These are phyloP conservation scores for Wickerhamomyces canadensis DNA, from an alignment of 805 yeast genomes.

Conservation along the genomic window DNA sequence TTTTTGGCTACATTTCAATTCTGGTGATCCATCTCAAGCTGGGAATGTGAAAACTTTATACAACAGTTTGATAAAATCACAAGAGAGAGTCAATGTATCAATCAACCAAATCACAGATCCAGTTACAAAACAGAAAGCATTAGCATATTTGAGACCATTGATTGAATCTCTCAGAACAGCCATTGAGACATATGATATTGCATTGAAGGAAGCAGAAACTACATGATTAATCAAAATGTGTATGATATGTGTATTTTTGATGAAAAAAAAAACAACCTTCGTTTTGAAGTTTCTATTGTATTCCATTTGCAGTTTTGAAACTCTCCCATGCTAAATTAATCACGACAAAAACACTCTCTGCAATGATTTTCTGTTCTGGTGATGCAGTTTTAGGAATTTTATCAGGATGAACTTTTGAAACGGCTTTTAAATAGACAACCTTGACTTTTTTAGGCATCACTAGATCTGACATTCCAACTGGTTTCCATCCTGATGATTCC, in stretches of 20 bases:
- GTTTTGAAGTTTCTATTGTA: too few species aligned
- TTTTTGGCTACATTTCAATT: slow-evolving; percentile 62
- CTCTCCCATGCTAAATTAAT: slow-evolving; percentile 88
- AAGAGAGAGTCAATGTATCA: slow-evolving; percentile 37
- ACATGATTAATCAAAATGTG: background rate
- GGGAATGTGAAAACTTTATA: slow-evolving; percentile 39
- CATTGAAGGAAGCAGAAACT: slow-evolving; percentile 13
- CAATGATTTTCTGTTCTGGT: slow-evolving; percentile 72
- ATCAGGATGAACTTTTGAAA: slow-evolving; percentile 86
- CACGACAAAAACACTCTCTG: slow-evolving; percentile 79
- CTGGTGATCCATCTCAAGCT: slow-evolving; percentile 42
- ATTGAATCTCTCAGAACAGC: slow-evolving; percentile 42
- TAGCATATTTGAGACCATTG: slow-evolving; percentile 37
- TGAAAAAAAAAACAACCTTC: too few species aligned
- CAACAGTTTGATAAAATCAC: slow-evolving; percentile 42
- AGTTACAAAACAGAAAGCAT: slow-evolving; percentile 22
- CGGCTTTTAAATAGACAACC: slow-evolving; percentile 80
- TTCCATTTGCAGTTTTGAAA: slow-evolving; percentile 56
- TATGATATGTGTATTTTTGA: background rate
- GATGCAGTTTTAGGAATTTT: slow-evolving; percentile 58
- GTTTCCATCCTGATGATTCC: slow-evolving; percentile 62
- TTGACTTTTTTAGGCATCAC: slow-evolving; percentile 89
- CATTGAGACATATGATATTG: slow-evolving; percentile 37
- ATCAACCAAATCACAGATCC: slow-evolving; percentile 26
- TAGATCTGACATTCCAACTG: slow-evolving; percentile 64